Conservation (phyloP, 2,329 filamentous ascomycete species). For the Fusarium sacchari region DNA sequence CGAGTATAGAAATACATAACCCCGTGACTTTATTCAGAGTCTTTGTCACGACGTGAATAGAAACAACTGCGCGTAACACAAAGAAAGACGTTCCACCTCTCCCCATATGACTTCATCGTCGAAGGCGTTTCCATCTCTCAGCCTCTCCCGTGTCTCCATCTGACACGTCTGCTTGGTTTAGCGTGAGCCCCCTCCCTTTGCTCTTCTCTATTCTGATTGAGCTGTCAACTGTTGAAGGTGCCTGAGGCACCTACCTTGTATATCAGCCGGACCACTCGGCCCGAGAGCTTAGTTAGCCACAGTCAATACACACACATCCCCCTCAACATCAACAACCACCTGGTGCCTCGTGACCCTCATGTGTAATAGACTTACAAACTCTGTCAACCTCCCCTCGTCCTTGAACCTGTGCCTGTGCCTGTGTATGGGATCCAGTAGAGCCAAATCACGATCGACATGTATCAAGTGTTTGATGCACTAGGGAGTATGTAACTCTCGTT, state of each 20-base stretch:
- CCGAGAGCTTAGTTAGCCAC: too few species aligned
- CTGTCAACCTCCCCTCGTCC: slow-evolving; percentile 2
- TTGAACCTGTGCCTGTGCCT: background rate
- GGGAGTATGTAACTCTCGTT: background rate
- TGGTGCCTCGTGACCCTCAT: slow-evolving; percentile 31
- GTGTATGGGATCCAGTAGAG: background rate
- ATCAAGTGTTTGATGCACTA: background rate
- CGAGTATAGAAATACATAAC: background rate
- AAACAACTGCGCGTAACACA: background rate
- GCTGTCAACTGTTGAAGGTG: too few species aligned
- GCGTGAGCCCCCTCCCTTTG: slow-evolving; percentile 1
- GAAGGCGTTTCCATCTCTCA: slow-evolving; percentile 16
- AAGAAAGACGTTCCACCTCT: slow-evolving; percentile 22
- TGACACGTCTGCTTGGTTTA: slow-evolving; percentile 21
- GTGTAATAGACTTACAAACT: slow-evolving; percentile 6
- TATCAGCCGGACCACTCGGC: too few species aligned
- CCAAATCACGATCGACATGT: slow-evolving; percentile 9
- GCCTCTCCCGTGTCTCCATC: slow-evolving; percentile 30
- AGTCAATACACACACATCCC: too few species aligned
- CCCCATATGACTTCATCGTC: slow-evolving; percentile 26
- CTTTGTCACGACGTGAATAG: background rate
- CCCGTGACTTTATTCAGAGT: background rate
- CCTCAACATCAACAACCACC: slow-evolving; percentile 13
- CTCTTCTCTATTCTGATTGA: slow-evolving; percentile 3
- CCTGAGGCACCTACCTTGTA: too few species aligned